Base-by-base conservation (phyloP, 371 early-diverging fungal genomes). In the Mucor racemosus region DNA sequence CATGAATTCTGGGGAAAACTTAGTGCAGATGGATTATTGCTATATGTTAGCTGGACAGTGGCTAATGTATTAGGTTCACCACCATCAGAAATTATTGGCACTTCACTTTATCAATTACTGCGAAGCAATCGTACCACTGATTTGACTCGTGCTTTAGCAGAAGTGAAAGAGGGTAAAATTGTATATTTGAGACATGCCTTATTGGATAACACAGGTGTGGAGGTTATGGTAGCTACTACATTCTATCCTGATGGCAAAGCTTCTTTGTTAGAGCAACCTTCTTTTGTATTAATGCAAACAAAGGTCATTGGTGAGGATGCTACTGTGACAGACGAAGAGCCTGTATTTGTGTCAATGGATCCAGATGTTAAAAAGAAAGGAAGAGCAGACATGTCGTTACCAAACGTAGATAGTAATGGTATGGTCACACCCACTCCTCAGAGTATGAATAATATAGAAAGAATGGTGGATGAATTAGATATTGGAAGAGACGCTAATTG, bases 1-100 rank as follows among this genome's bases (percentile, higher is more conserved):
- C 65, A 73, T 34, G 87, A 86, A 60, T 79, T 87, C 19, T 92
- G 92, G 92, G 75, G 80, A 6, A 90, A 88, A 60, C 48, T 91
- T 0, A 84, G 86, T 35, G 58, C 71, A 1, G 87, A 88, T 65
- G 92, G 91, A 0, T 48, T 90, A 15, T 66, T 86, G 34, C 76
- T 92, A 9, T 82, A 84, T 68, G 73, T 74, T 14, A 81, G 84
- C 34, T 70, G 74, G 59, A 73, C 74, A 13, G 80, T 81, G 46
- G 69, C 72, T 5, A 73, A 78, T 42, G 65, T 79, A 9, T 44
- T 86, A 0, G 88, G 87, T 10, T 76, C 72, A n/a, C 68, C 73
- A 13, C 76, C 84, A 7, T 66, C 70, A 13, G 82, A 84, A 1
- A 65, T 86, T 14, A 63, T 84, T n/a, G 90, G 88, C 3, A 72